These are phyloP conservation scores for Trametes gibbosa DNA, from an alignment of 768 basidiomycete genomes.

Conservation along the genomic window DNA sequence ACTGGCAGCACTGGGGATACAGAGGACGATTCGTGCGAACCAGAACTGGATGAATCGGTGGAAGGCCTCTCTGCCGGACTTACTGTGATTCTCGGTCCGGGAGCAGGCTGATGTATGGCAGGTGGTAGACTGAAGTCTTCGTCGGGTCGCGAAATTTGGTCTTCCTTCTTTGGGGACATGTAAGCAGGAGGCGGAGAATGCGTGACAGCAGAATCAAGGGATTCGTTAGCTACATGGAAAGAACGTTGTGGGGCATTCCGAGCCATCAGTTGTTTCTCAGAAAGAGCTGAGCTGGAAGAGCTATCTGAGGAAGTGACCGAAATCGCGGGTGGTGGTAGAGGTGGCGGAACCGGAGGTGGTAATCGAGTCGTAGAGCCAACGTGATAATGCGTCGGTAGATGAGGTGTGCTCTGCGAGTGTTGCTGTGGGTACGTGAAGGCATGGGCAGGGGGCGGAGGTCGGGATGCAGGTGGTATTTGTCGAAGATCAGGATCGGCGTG, in stretches of 20 bases:
- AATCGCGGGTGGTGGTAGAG: conserved; percentile 14
- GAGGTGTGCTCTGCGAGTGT: conserved; percentile 16
- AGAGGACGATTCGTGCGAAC: not conserved
- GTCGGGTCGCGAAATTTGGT: conserved; percentile 1
- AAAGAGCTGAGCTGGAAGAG: conserved; percentile 13
- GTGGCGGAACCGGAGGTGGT: conserved; percentile 9
- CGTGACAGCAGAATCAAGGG: conserved; percentile 23
- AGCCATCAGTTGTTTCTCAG: conserved; percentile 24
- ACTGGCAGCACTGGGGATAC: conserved; percentile 11
- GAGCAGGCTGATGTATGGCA: not conserved
- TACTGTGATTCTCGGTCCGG: not conserved
- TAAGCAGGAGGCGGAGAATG: conserved; percentile 51
- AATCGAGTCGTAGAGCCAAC: conserved; percentile 8
- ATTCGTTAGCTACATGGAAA: conserved; percentile 43
- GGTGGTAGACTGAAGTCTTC: conserved; percentile 22
- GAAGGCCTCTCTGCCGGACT: not conserved
- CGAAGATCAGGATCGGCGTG: conserved; percentile 1
- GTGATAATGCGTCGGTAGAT: conserved; percentile 9
- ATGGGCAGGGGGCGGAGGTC: conserved; percentile 11
- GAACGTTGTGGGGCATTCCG: conserved; percentile 39
- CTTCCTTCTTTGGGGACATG: conserved; percentile 24
- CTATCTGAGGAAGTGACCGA: conserved; percentile 16
- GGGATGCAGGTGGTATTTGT: conserved; percentile 1
- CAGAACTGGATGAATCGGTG: conserved; percentile 2
- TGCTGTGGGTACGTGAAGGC: conserved; percentile 14